Percentiles rank a stretch among this genome's conserved stretches.
These are phyloP conservation scores for Paecilomyces formosus DNA, from an alignment of 2,329 filamentous ascomycete species.

Conservation along the genomic window DNA sequence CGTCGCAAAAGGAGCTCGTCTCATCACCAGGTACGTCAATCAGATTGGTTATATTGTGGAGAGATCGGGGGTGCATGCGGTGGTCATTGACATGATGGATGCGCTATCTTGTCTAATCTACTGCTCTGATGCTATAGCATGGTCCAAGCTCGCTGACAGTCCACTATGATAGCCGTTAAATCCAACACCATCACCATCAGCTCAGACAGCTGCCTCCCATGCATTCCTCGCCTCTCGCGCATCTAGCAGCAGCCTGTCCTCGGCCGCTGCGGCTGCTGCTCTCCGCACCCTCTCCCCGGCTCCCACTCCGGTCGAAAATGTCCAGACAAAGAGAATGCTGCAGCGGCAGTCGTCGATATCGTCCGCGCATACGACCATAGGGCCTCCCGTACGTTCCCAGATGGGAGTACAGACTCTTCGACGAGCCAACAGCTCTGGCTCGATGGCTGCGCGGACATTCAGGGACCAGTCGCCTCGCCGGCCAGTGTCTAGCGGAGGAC, in stretches of 20 bases:
- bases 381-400: neutral
- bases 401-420: constrained; percentile 41
- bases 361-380: constrained; percentile 35
- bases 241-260: constrained; percentile 63
- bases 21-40: constrained; percentile 27
- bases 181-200: constrained; percentile 60
- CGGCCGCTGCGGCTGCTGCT: constrained; percentile 79
- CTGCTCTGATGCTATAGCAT: neutral
- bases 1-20: constrained; percentile 34
- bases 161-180: constrained; percentile 50
- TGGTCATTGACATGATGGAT: neutral
- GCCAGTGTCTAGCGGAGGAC: constrained; percentile 35
- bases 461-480: constrained; percentile 61
- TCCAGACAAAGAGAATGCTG: constrained; percentile 79
- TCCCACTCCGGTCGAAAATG: constrained; percentile 70
- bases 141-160: constrained; percentile 7
- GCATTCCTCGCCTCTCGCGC: constrained; percentile 66
- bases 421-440: constrained; percentile 62
- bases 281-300: constrained; percentile 70
- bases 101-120: neutral
- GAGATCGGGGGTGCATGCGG: neutral
- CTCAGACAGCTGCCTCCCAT: constrained; percentile 70
- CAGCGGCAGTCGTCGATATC: constrained; percentile 66
- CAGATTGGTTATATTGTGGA: neutral
- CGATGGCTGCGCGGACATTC: constrained; percentile 86